Evolutionary conservation across 2,329 filamentous ascomycete species (phyloP).

Genomic region (Fusarium pseudoanthophilum): DNA sequence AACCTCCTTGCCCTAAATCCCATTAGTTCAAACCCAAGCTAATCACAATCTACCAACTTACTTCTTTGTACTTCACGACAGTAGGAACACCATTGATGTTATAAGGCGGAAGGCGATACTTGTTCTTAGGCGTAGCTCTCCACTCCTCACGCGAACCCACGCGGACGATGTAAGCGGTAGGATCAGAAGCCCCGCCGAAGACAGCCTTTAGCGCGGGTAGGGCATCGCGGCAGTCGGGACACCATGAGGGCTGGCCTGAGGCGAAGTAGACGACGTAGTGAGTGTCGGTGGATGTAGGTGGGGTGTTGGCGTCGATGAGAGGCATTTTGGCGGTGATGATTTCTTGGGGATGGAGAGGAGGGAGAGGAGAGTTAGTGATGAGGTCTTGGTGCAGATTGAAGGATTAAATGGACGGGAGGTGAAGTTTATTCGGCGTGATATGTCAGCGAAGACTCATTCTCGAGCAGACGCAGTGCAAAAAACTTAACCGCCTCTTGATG

Average conservation of each 20-base stretch:
- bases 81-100: constrained; percentile 45
- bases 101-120: constrained; percentile 42
- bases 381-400: no score
- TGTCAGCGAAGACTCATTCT: not conserved
- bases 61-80: constrained; percentile 42
- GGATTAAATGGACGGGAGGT: not conserved
- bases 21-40: not conserved
- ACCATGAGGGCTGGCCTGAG: constrained; percentile 47
- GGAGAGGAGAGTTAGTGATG: no score
- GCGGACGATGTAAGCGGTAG: constrained; percentile 43
- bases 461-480: no score
- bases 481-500: not conserved
- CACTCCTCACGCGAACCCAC: constrained; percentile 41
- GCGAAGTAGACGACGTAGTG: constrained; percentile 49
- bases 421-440: not conserved
- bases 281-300: constrained; percentile 38
- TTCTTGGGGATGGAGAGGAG: no score
- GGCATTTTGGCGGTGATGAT: constrained; percentile 33
- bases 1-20: constrained; percentile 39
- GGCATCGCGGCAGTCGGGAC: constrained; percentile 44
- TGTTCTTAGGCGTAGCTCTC: constrained; percentile 41
- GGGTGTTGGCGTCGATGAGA: constrained; percentile 40
- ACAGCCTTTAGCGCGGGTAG: constrained; percentile 41
- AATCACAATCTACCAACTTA: not conserved
- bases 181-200: constrained; percentile 39